phyloP scores from a whole-genome alignment of 495 filamentous ascomycete genomes.

The Darksidea phi region DNA sequence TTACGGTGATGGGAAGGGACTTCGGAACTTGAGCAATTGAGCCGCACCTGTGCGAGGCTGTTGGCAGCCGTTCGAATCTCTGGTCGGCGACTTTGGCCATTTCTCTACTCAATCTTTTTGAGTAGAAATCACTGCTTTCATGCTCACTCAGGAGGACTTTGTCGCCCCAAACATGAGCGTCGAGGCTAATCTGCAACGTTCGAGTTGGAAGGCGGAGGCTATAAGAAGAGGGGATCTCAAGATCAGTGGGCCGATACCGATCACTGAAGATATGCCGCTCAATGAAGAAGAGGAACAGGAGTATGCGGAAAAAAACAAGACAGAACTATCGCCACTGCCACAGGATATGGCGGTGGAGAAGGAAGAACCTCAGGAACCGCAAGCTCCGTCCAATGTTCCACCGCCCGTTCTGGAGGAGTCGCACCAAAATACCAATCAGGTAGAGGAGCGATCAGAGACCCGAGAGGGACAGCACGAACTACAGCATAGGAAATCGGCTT shows the following conservation, averaged over 20 bases:
- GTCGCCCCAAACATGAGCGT: conserved; percentile 26
- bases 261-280: conserved; percentile 30
- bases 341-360: neutral
- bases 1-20: neutral
- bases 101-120: neutral
- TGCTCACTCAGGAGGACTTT: conserved; percentile 28
- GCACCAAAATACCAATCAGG: neutral
- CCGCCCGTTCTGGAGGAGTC: neutral
- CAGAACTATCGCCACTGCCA: neutral
- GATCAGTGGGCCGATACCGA: conserved; percentile 40
- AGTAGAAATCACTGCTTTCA: conserved; percentile 10
- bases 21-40: neutral
- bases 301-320: conserved; percentile 23
- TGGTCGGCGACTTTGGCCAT: neutral
- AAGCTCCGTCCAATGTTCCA: neutral
- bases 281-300: conserved; percentile 28
- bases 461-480: conserved; percentile 9
- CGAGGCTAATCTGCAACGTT: conserved; percentile 22
- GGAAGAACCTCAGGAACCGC: conserved; percentile 2
- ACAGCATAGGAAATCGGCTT: conserved; percentile 15
- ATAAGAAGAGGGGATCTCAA: conserved; percentile 40
- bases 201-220: conserved; percentile 38
- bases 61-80: conserved; percentile 1
- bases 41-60: conserved; percentile 10
- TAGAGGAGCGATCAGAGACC: neutral